Evolutionary conservation across 352 stramenopile genomes (phyloP), one percentile per base, ranked within the genome.

Genomic region (Aphanomyces euteiches): DNA sequence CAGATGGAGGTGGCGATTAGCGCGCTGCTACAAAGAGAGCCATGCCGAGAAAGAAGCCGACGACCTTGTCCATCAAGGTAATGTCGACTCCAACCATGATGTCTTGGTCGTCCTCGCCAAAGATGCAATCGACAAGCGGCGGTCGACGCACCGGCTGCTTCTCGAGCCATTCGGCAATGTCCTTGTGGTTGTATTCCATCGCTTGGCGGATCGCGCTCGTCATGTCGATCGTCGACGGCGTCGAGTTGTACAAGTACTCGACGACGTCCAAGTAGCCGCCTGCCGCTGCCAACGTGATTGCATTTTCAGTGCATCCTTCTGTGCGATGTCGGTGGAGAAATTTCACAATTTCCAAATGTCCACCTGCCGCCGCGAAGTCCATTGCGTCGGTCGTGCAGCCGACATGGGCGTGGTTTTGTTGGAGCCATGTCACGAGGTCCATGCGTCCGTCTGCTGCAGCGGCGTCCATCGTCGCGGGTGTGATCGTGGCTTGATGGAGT

Each of bases 301-400:
- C 75, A 39, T 64, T 40, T 6, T 56, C 58, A 12, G 75, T 78
- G 39, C 73, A 77, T 2, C 73, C 75, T 53, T 69, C 73, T 0
- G n/a, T 3, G 4, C 56, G 68, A 41, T 80, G 59, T 2, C 50
- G 17, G 67, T 80, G 74, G 2, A 84, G 57, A 72, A 78, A 84
- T 15, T 80, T 48, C 37, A 84, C 47, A 19, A 82, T 67, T 28
- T 80, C 73, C 41, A 84, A 79, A 66, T 84, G 74, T 0, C 73
- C 70, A 3, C 73, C 61, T 39, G 36, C 67, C 7, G 79, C 75
- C 3, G 79, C 79, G 39, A 71, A 66, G 66, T 85, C 72, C 72
- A 85, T 82, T 0, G 79, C 77, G 36, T 67, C 69, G 5, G 45
- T 69, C 3, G 79, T 81, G 19, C 77, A 85, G 17, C 66, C 64